These are phyloP conservation scores for Melaleuca alternifolia DNA, from an alignment of 345 rosid species.

Conservation along the genomic window DNA sequence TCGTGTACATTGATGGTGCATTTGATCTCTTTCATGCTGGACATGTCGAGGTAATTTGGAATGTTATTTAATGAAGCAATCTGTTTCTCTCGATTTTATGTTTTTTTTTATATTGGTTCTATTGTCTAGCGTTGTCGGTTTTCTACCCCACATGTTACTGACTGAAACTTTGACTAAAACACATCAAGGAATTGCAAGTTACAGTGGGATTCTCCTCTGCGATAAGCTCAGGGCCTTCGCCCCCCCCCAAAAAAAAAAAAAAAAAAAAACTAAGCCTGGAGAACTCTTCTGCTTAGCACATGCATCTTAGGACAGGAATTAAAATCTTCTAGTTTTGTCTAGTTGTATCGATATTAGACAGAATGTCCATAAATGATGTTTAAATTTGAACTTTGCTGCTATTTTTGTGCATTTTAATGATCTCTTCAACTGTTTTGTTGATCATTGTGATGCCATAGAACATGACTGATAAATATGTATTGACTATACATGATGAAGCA, in stretches of 20 bases:
- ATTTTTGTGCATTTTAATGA: not conserved
- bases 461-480: not conserved
- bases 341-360: not conserved
- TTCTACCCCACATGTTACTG: not conserved
- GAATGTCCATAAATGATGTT: not conserved
- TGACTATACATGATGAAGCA: not conserved
- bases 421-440: not conserved
- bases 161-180: not conserved
- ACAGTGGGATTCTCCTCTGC: not conserved
- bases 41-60: slow-evolving; percentile 73
- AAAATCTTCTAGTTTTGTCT: not conserved
- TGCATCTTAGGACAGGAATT: not conserved
- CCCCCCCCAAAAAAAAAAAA: too few relatives aligned
- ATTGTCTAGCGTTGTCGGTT: not conserved
- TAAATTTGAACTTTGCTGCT: not conserved
- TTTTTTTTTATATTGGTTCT: not conserved
- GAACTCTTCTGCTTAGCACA: not conserved
- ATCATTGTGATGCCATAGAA: not conserved
- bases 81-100: not conserved
- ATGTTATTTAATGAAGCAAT: not conserved
- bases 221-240: not conserved
- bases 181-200: not conserved
- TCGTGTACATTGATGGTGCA: slow-evolving; percentile 90
- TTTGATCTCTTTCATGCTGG: slow-evolving; percentile 99
- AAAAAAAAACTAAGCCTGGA: not conserved